phyloP scores from a whole-genome alignment of 1,139 yeast species.

The Barnettozyma hawaiiensis region DNA sequence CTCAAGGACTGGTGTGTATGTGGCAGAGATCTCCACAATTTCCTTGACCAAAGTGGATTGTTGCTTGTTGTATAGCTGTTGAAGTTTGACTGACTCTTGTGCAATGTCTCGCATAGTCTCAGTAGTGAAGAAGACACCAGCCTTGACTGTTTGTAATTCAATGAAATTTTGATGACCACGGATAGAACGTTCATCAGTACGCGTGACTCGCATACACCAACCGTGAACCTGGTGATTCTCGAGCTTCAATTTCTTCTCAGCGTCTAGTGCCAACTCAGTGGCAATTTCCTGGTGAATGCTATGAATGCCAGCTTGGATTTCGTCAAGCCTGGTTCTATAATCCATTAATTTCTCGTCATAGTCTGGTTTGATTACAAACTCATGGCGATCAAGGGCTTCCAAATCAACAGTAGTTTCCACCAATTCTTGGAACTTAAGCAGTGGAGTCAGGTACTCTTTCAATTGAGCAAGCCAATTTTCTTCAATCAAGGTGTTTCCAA shows the following conservation, averaged over 20 bases:
- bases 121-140: slow-evolving; percentile 90
- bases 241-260: slow-evolving; percentile 80
- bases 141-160: slow-evolving; percentile 87
- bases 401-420: slow-evolving; percentile 91
- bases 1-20: slow-evolving; percentile 74
- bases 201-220: slow-evolving; percentile 88
- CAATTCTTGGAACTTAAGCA: slow-evolving; percentile 71
- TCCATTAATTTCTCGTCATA: slow-evolving; percentile 72
- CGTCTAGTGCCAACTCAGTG: slow-evolving; percentile 72
- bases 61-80: slow-evolving; percentile 62
- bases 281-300: slow-evolving; percentile 59
- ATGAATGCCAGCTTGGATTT: slow-evolving; percentile 49
- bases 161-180: slow-evolving; percentile 58
- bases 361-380: slow-evolving; percentile 82
- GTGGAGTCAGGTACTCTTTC: slow-evolving; percentile 40
- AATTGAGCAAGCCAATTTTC: slow-evolving; percentile 58
- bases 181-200: slow-evolving; percentile 79
- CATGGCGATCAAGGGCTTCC: slow-evolving; percentile 69
- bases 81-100: slow-evolving; percentile 50
- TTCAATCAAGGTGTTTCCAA: slow-evolving; percentile 36
- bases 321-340: slow-evolving; percentile 53
- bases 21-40: slow-evolving; percentile 70
- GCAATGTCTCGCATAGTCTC: slow-evolving; percentile 54
- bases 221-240: slow-evolving; percentile 87
- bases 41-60: slow-evolving; percentile 78